Evolutionary conservation across 163 green algal genomes (phyloP), one percentile per base, ranked within the genome.

Genomic region (Trebouxia gelatinosa): DNA sequence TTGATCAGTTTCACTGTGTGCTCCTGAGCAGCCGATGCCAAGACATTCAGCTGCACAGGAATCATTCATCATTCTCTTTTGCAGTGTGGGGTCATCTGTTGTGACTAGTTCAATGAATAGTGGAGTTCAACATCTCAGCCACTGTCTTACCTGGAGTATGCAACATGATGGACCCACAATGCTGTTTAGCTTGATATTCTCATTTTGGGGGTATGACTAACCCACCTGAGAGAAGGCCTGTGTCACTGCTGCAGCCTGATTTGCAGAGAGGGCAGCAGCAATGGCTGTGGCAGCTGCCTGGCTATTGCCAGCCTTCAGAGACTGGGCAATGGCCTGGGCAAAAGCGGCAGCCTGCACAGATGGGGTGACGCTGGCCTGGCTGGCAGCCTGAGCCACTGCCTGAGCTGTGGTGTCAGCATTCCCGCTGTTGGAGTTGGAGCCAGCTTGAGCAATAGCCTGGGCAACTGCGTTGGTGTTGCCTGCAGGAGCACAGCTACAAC

Each of bases 321-420:
- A 37, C 37, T 72, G 64, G 29, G 64, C 64, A 72, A 72, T 72
- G 21, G 64, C 64, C 38, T 72, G 64, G 34, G 64, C 21, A 51
- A 51, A 72, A 37, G 64, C 64, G 32, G 64, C 34, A 2, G 64
- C 35, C 64, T 72, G 64, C 16, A 70, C 32, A 48, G 61, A 34
- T 6, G 37, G 23, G 26, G 64, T 26, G 13, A 51, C 35, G n/a
- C 38, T 72, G 35, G 64, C 64, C 37, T 72, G 64, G n/a, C 64
- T 72, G 35, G 50, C 64, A 32, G 64, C 64, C 21, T 72, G 26
- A 9, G 64, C 19, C 21, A 72, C 64, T 35, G 64, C 64, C 32
- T 29, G 32, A n/a, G 64, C 64, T 72, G 64, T 72, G 19, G 35
- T 51, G 6, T 2, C 35, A 17, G 64, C 64, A 51, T 51, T 51